A percentile compares a stretch with the other conserved stretches of the same genome.
These are phyloP conservation scores for Corynespora cassiicola DNA, from an alignment of 2,329 filamentous ascomycete genomes.

Conservation along the genomic window DNA sequence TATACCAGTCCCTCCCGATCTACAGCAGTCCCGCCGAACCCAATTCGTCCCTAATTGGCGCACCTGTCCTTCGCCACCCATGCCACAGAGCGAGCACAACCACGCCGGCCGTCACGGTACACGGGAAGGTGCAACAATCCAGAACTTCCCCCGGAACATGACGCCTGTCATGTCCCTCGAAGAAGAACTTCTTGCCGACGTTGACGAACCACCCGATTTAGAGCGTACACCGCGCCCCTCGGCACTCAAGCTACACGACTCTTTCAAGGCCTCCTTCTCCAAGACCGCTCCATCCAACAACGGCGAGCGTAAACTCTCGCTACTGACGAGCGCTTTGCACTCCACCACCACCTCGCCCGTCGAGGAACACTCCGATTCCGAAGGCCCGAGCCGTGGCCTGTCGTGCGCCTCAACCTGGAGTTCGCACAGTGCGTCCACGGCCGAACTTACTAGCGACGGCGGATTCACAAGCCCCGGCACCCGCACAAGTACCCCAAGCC, in stretches of 20 bases:
- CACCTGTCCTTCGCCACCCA: slow-evolving; percentile 15
- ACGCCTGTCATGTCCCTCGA: slow-evolving; percentile 45
- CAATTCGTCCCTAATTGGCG: slow-evolving; percentile 2
- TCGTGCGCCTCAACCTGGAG: slow-evolving; percentile 74
- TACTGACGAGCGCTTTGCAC: slow-evolving; percentile 84
- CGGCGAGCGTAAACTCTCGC: slow-evolving; percentile 72
- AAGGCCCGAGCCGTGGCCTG: slow-evolving; percentile 48
- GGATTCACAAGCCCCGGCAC: slow-evolving; percentile 83
- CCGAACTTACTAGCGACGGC: slow-evolving; percentile 93
- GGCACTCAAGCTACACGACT: slow-evolving; percentile 45
- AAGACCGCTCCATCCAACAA: slow-evolving; percentile 58
- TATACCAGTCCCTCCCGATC: neutral
- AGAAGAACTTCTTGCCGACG: slow-evolving; percentile 74
- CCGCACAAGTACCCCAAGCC: slow-evolving; percentile 86
- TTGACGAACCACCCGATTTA: slow-evolving; percentile 88
- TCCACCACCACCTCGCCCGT: slow-evolving; percentile 47
- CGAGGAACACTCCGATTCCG: slow-evolving; percentile 50
- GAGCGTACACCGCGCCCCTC: slow-evolving; percentile 55
- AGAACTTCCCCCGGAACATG: slow-evolving; percentile 31
- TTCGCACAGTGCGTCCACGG: slow-evolving; percentile 82
- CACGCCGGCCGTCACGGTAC: slow-evolving; percentile 27
- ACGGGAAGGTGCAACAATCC: slow-evolving; percentile 36
- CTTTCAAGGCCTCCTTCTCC: slow-evolving; percentile 49
- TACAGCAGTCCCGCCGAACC: too few species aligned
- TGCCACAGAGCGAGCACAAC: slow-evolving; percentile 43